Evolutionary conservation across 257 asterid species (phyloP).

Genomic region (Catharanthus roseus): DNA sequence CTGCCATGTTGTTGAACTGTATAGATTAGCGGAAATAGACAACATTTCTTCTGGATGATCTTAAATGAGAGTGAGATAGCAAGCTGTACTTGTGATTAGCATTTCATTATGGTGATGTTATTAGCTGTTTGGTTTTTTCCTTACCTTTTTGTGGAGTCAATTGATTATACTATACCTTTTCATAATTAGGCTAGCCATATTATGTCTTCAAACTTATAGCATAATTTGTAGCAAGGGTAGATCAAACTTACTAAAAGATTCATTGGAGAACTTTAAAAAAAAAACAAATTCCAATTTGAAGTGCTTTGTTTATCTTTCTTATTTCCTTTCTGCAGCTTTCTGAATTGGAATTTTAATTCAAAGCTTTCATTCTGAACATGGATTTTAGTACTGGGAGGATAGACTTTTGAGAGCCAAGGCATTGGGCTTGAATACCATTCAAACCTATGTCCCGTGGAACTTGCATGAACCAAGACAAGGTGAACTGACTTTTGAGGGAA

Average conservation of each 20-base stretch:
- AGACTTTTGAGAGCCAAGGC: slow-evolving; percentile 92
- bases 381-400: slow-evolving; percentile 86
- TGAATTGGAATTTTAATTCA: slow-evolving; percentile 11
- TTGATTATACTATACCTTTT: background rate
- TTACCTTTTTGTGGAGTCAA: background rate
- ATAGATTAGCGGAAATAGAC: background rate
- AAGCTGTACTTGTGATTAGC: background rate
- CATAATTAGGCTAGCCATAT: background rate
- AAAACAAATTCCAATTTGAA: background rate
- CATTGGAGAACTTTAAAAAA: background rate
- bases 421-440: slow-evolving; percentile 88
- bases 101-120: background rate
- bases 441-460: slow-evolving; percentile 95
- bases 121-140: background rate
- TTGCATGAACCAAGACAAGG: slow-evolving; percentile 83
- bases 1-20: background rate
- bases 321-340: background rate
- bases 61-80: background rate
- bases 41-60: background rate
- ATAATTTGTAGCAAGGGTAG: background rate
- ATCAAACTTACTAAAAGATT: background rate
- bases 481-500: slow-evolving; percentile 60
- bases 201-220: background rate
- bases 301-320: background rate
- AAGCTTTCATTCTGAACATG: slow-evolving; percentile 19